These are phyloP conservation scores for Daldinia childiae DNA, from an alignment of 495 filamentous ascomycete species.

Conservation along the genomic window DNA sequence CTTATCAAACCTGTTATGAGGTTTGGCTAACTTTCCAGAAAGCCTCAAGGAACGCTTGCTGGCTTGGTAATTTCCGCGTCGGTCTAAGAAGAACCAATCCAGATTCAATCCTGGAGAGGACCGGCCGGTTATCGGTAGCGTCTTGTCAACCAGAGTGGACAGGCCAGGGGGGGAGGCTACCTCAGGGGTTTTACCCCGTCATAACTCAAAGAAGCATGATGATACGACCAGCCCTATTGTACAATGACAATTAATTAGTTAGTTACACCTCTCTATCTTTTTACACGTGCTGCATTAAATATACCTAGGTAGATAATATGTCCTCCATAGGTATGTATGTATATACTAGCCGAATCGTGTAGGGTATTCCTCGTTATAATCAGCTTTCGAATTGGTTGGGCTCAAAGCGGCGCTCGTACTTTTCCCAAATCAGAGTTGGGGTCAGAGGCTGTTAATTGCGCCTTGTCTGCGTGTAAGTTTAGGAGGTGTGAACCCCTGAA, in stretches of 20 bases:
- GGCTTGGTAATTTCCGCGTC: conserved; percentile 34
- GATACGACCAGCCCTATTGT: conserved; percentile 30
- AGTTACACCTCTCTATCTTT: background rate
- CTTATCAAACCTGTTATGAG: conserved; percentile 16
- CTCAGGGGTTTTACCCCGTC: conserved; percentile 26
- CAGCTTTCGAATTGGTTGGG: conserved; percentile 25
- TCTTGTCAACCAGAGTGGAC: conserved; percentile 16
- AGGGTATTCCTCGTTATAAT: background rate
- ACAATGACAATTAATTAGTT: background rate
- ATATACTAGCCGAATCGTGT: too few relatives aligned
- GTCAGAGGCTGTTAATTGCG: conserved; percentile 4
- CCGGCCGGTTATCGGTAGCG: conserved; percentile 27
- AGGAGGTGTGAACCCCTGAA: conserved; percentile 3
- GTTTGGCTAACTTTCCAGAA: conserved; percentile 31
- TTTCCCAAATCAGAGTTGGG: conserved; percentile 30
- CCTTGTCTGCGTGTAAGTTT: background rate
- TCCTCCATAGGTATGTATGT: too few relatives aligned
- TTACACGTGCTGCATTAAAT: background rate
- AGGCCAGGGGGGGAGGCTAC: too few relatives aligned
- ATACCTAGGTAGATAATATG: too few relatives aligned
- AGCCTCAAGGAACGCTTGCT: conserved; percentile 21
- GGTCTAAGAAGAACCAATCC: conserved; percentile 33
- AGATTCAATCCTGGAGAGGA: conserved; percentile 29
- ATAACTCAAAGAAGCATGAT: conserved; percentile 7
- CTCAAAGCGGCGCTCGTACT: conserved; percentile 27